phyloP scores from a whole-genome alignment of 176 grass and related monocot genomes.

The Triticum monococcum region DNA sequence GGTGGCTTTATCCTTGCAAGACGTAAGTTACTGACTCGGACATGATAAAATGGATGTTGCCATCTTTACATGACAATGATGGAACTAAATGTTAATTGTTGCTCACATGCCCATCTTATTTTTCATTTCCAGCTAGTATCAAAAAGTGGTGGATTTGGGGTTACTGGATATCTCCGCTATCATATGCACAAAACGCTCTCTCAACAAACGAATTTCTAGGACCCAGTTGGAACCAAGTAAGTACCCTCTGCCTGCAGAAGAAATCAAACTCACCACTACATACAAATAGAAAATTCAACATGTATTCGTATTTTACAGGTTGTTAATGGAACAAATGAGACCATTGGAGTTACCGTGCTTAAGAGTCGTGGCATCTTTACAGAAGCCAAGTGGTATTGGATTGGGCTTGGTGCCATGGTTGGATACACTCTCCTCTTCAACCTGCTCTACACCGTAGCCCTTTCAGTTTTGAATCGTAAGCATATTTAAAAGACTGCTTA shows the following conservation, averaged over 20 bases:
- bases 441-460: slow-evolving; percentile 61
- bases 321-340: slow-evolving; percentile 21
- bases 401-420: slow-evolving; percentile 63
- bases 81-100: neutral
- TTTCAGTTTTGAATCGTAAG: slow-evolving; percentile 79
- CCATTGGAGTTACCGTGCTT: slow-evolving; percentile 58
- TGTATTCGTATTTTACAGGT: slow-evolving; percentile 39
- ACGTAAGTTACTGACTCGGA: slow-evolving; percentile 45
- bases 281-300: slow-evolving; percentile 25
- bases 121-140: slow-evolving; percentile 52
- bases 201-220: slow-evolving; percentile 74
- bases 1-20: slow-evolving; percentile 78
- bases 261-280: slow-evolving; percentile 8
- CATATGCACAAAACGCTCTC: slow-evolving; percentile 78
- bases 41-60: neutral
- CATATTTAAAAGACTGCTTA: slow-evolving; percentile 30
- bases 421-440: slow-evolving; percentile 88
- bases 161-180: slow-evolving; percentile 81
- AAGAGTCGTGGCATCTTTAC: slow-evolving; percentile 57
- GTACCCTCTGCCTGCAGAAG: slow-evolving; percentile 13
- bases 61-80: slow-evolving; percentile 4
- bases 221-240: slow-evolving; percentile 65
- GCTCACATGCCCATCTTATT: slow-evolving; percentile 7
- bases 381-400: slow-evolving; percentile 89
- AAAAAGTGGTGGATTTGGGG: slow-evolving; percentile 97